phyloP scores from a whole-genome alignment of 2,329 filamentous ascomycete species.

The Penicillium aurantiogriseum region DNA sequence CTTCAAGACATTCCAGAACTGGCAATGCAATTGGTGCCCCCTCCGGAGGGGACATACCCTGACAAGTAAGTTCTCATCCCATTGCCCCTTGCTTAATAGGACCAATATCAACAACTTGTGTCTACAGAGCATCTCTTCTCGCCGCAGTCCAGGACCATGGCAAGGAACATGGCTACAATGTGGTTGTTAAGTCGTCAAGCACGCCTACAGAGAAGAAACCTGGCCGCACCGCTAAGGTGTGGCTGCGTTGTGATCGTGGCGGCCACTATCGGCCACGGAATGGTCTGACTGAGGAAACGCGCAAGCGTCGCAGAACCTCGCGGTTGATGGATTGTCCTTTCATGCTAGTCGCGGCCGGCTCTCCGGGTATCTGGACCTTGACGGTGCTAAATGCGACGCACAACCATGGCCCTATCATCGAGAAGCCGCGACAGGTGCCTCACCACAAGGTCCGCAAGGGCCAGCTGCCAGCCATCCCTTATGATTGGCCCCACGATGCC shows the following conservation, averaged over 20 bases:
- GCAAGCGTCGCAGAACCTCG: conserved; percentile 45
- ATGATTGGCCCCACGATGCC: conserved; percentile 49
- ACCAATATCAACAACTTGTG: conserved; percentile 10
- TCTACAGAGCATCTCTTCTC: conserved; percentile 36
- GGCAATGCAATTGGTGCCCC: conserved; percentile 43
- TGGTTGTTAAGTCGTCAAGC: conserved; percentile 48
- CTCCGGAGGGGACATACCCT: conserved; percentile 46
- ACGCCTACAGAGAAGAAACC: conserved; percentile 48
- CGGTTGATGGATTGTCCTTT: conserved; percentile 48
- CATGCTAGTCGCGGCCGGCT: conserved; percentile 45
- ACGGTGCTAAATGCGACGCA: conserved; percentile 44
- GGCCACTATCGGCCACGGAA: conserved; percentile 47
- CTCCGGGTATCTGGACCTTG: conserved; percentile 45
- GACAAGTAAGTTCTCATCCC: conserved; percentile 36
- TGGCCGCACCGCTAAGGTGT: conserved; percentile 45
- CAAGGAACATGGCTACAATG: conserved; percentile 45
- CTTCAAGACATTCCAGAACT: conserved; percentile 47
- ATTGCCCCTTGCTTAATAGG: background rate
- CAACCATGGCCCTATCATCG: conserved; percentile 44
- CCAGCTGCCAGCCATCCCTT: conserved; percentile 42
- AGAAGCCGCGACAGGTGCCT: conserved; percentile 42
- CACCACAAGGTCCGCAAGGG: conserved; percentile 47
- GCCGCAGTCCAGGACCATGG: conserved; percentile 43
- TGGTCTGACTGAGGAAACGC: conserved; percentile 46
- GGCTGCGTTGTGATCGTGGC: conserved; percentile 47